Evolutionary conservation across 495 filamentous ascomycete genomes (phyloP).

Genomic region (Annulohypoxylon nitens): DNA sequence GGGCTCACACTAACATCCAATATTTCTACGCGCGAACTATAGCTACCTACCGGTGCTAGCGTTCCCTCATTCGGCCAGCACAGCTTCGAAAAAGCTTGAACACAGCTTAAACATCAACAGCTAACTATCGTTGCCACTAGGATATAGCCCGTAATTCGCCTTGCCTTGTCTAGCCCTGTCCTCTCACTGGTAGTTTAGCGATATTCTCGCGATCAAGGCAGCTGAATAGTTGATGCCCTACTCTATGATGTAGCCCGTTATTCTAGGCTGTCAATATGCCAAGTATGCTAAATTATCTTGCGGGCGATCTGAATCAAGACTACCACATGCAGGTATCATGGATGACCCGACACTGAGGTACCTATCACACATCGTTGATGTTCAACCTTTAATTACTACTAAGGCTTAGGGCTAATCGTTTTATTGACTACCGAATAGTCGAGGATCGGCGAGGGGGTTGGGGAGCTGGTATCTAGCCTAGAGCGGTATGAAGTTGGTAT

Average conservation of each 20-base stretch:
- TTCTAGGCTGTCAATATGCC: slow-evolving; percentile 26
- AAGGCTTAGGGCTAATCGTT: background rate
- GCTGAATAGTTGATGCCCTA: slow-evolving; percentile 25
- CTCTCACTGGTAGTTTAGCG: slow-evolving; percentile 8
- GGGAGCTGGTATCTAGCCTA: slow-evolving; percentile 7
- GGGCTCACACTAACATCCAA: slow-evolving; percentile 7
- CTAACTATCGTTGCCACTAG: background rate
- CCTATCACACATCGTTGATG: background rate
- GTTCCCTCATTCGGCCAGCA: slow-evolving; percentile 25
- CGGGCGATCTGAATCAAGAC: slow-evolving; percentile 14
- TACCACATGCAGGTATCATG: background rate
- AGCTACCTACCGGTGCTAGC: background rate
- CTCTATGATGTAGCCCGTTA: slow-evolving; percentile 40
- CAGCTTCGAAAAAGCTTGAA: background rate
- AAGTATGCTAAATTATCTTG: slow-evolving; percentile 22
- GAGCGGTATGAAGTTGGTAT: background rate
- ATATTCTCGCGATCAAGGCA: slow-evolving; percentile 2
- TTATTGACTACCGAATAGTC: background rate
- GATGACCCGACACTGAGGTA: slow-evolving; percentile 14
- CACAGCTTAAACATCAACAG: background rate
- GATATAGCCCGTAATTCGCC: slow-evolving; percentile 6
- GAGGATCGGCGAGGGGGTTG: slow-evolving; percentile 20
- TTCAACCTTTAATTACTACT: slow-evolving; percentile 11
- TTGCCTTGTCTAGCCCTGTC: slow-evolving; percentile 21
- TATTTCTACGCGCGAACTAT: slow-evolving; percentile 12